These are phyloP conservation scores for Arthrobotrys musiformis DNA, from an alignment of 2,329 filamentous ascomycete genomes.

Conservation along the genomic window DNA sequence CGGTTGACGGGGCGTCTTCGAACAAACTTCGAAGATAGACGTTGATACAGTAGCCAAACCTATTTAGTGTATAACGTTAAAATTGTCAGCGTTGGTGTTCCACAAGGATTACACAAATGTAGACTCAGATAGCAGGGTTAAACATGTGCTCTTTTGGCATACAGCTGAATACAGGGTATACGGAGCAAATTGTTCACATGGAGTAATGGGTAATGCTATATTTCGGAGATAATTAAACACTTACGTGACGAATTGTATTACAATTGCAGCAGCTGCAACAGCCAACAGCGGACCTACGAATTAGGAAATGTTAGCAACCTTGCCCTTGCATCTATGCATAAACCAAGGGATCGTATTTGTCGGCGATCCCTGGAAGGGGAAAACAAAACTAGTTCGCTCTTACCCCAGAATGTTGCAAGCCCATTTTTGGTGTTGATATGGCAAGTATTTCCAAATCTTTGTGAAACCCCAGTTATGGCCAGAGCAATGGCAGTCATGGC, in stretches of 20 bases:
- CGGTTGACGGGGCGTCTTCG: conserved; percentile 66
- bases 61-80: conserved; percentile 57
- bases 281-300: conserved; percentile 73
- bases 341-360: conserved; percentile 14
- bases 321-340: conserved; percentile 15
- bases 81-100: conserved; percentile 22
- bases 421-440: conserved; percentile 93
- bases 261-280: conserved; percentile 78
- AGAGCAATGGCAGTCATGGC: conserved; percentile 80
- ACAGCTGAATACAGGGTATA: neutral
- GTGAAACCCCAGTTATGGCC: conserved; percentile 89
- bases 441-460: conserved; percentile 89
- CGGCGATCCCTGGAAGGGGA: conserved; percentile 1
- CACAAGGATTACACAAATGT: conserved; percentile 31
- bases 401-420: conserved; percentile 66
- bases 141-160: neutral
- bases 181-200: conserved; percentile 29
- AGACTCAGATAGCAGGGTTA: neutral
- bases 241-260: conserved; percentile 86
- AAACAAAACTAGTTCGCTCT: neutral
- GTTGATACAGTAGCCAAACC: conserved; percentile 83
- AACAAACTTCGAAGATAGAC: conserved; percentile 76
- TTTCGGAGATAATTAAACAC: conserved; percentile 60
- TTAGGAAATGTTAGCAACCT: conserved; percentile 14
- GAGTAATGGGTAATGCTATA: neutral